phyloP scores from a whole-genome alignment of 345 rosid species.

The Dipteronia dyeriana region DNA sequence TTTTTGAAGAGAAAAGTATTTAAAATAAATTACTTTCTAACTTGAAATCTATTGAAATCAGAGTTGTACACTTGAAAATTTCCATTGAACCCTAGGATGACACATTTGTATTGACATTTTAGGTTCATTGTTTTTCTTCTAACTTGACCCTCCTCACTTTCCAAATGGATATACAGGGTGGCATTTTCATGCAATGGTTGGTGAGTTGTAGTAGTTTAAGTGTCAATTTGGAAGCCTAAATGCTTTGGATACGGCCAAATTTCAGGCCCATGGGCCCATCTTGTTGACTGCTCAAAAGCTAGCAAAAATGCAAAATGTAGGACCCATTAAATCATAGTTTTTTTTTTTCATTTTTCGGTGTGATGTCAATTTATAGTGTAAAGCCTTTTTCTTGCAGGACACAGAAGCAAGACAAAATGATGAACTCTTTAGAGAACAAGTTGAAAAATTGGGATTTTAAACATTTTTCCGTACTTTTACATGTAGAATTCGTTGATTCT shows the following conservation, averaged over 20 bases:
- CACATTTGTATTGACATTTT: not conserved
- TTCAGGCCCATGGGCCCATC: not conserved
- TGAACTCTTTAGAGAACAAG: not conserved
- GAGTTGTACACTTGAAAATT: not conserved
- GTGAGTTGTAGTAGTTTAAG: not conserved
- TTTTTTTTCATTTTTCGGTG: not conserved
- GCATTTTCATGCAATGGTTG: not conserved
- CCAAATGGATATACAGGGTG: not conserved
- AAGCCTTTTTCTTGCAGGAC: not conserved
- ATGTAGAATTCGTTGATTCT: too few species aligned
- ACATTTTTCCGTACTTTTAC: not conserved
- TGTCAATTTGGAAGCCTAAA: slow-evolving; percentile 2
- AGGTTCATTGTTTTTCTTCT: not conserved
- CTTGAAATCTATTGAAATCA: too few species aligned
- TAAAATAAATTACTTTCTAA: too few species aligned
- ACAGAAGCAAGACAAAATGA: not conserved
- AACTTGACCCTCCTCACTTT: not conserved
- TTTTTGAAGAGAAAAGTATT: too few species aligned
- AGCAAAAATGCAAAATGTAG: too few species aligned
- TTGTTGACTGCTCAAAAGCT: not conserved
- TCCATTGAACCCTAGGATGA: not conserved
- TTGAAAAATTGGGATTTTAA: too few species aligned
- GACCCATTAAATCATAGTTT: not conserved
- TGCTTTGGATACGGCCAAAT: not conserved
- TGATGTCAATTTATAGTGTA: not conserved